Evolutionary conservation across 495 filamentous ascomycete species (phyloP).

Genomic region (Podospora bellae-mahoneyi): DNA sequence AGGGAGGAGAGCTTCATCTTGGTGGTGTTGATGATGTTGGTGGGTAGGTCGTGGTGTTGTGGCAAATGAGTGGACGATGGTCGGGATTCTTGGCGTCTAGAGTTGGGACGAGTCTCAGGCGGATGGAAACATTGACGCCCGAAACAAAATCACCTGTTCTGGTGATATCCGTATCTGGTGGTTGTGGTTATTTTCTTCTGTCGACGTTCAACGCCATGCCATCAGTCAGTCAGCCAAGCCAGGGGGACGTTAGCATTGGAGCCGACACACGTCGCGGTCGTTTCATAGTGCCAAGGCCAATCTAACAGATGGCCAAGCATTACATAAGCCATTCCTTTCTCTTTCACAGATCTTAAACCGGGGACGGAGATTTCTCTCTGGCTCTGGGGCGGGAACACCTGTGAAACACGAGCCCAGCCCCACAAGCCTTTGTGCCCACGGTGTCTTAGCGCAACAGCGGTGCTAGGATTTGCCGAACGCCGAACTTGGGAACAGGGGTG

Average conservation of each 20-base stretch:
- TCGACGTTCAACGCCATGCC: slow-evolving; percentile 4
- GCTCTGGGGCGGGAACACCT: neutral
- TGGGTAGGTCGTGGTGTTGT: neutral
- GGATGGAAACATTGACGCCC: neutral
- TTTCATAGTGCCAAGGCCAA: slow-evolving; percentile 5
- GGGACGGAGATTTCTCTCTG: slow-evolving; percentile 1
- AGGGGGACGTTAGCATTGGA: neutral
- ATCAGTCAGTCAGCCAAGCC: neutral
- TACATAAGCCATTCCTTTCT: slow-evolving; percentile 6
- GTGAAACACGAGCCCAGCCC: neutral
- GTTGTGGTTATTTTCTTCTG: neutral
- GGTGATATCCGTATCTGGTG: neutral
- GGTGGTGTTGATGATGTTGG: neutral
- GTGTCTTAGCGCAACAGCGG: neutral
- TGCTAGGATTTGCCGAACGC: slow-evolving; percentile 3
- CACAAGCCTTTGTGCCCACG: neutral
- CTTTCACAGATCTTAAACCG: slow-evolving; percentile 7
- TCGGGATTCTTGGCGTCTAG: neutral
- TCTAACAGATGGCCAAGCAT: neutral
- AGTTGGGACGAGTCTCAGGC: neutral
- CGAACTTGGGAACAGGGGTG: neutral
- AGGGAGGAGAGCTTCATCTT: slow-evolving; percentile 25
- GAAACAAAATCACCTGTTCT: neutral
- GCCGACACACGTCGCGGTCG: neutral
- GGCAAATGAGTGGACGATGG: neutral